Evolutionary conservation across 192 early-diverging fungal genomes (phyloP), one percentile per base, ranked within the genome.

Genomic region (Dissophora ornata): DNA sequence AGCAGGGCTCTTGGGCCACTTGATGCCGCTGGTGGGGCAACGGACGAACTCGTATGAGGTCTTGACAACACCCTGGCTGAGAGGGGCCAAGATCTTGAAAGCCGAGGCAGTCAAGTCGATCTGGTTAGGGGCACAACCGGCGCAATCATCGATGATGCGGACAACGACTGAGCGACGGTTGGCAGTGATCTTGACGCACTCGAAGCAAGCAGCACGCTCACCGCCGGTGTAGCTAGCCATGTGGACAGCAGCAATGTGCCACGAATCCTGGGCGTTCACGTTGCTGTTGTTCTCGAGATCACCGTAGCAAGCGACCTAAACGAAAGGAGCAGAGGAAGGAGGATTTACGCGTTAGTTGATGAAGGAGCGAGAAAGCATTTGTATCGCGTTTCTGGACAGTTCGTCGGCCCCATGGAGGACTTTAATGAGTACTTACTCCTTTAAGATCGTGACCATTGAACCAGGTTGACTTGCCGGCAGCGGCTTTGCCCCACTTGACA

Each of bases 131-230:
- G 22, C 0, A 24, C 79, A 80, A n/a, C 57, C 33, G 13, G 19
- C 25, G 59, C 79, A 80, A 8, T 71, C 48, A 21, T 80, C 79
- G 29, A 80, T 67, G 29, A 80, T 57, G 19, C 69, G 48, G 5
- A 59, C 79, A 47, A 71, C 32, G 44, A 80, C 54, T 0, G 57
- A 66, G 42, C 63, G 62, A 0, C 15, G 13, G 4, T 38, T 47
- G n/a, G 56, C 50, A n/a, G 60, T 75, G 63, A 75, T 33, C 33
- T 55, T 65, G 40, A 47, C 57, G 57, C 71, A 75, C 33, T 75
- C 32, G 44, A 75, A 75, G 51, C 71, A 75, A 16, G 30, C 57
- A 0, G 21, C 10, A 15, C 48, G 42, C n/a, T 61, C 53, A 13
- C 44, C 51, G 18, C 61, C 61, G 5, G 13, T 41, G 34, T 48